Base-by-base conservation (phyloP, 1,284 basidiomycete genomes). In the Rhodotorula sp. region DNA sequence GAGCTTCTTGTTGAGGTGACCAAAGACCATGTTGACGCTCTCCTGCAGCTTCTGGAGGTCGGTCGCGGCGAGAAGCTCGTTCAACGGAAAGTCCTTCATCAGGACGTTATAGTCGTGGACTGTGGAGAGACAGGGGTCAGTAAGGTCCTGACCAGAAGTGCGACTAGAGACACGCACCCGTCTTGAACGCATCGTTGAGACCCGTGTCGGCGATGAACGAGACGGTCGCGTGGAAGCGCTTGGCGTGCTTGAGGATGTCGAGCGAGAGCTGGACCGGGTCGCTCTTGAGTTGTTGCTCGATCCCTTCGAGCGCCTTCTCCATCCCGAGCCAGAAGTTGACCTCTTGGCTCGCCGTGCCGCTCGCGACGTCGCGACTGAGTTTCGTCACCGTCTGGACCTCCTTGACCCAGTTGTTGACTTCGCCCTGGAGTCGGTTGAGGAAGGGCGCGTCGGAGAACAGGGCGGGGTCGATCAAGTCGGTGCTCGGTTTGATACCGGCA, bases 381-480 rank as follows among this genome's bases (percentile, higher is more conserved):
- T 96, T 97, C 23, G 97, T 98, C 69, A 99, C 93, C 0, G 91
- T 89, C 82, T 98, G 96, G 65, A 99, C 96, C 68, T 94, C 91
- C 83, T 97, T 97, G 83, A 99, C 97, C 97, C 96, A 99, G 26
- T 88, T 87, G 81, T 98, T 98, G 78, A 99, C 96, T 77, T 98
- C 92, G 20, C 87, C 87, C 79, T 98, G 96, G 3, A 99, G 87
- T 51, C 90, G 89, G 81, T 98, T 99, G 67, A 99, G 88, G 84
- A 99, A 99, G 2, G 89, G 85, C 63, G 90, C 91, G 83, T 99
- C 96, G 77, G 88, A 88, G 39, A 98, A 86, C 56, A 89, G 83
- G 76, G 89, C 87, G 14, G 86, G 75, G 26, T 91, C 90, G 70
- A 95, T 87, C 74, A 91, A 86, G 12, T 91, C 89, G 63, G 93